A percentile compares a stretch with the other conserved stretches of the same genome.
phyloP scores from a whole-genome alignment of 2,329 filamentous ascomycete genomes.

The Kalmusia sp. region DNA sequence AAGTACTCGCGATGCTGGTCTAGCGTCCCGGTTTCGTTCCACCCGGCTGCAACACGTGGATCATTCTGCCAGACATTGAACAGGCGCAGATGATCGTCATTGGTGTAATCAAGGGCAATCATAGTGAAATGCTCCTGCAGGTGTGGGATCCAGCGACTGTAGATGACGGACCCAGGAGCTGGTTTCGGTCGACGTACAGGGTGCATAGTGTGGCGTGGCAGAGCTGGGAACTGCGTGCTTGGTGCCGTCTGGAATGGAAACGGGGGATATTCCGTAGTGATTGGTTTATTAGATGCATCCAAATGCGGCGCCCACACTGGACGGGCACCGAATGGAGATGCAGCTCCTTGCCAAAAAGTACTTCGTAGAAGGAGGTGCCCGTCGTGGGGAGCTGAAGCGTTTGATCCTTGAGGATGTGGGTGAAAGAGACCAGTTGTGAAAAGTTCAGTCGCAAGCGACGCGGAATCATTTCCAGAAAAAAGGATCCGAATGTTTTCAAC shows the following conservation, averaged over 20 bases:
- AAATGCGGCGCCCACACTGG: constrained; percentile 49
- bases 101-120: constrained; percentile 72
- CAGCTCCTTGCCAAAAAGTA: constrained; percentile 56
- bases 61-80: constrained; percentile 88
- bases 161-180: constrained; percentile 71
- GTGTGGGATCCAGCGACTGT: constrained; percentile 80
- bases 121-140: constrained; percentile 79
- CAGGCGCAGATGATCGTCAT: constrained; percentile 69
- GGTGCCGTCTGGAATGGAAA: constrained; percentile 54
- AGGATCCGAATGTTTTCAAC: constrained; percentile 54
- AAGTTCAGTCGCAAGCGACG: constrained; percentile 50
- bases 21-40: constrained; percentile 79
- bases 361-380: constrained; percentile 58
- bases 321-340: constrained; percentile 50
- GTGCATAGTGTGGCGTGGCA: constrained; percentile 68
- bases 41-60: constrained; percentile 78
- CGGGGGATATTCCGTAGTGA: constrained; percentile 50
- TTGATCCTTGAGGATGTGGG: constrained; percentile 48
- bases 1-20: constrained; percentile 79
- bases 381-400: constrained; percentile 43
- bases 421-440: constrained; percentile 53
- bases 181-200: constrained; percentile 77
- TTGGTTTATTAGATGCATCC: constrained; percentile 43
- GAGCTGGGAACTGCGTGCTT: constrained; percentile 55
- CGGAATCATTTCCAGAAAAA: constrained; percentile 46